Percentiles rank a stretch among this genome's conserved stretches.
phyloP scores from a whole-genome alignment of 2,329 filamentous ascomycete genomes.

The Leptographium procerum region DNA sequence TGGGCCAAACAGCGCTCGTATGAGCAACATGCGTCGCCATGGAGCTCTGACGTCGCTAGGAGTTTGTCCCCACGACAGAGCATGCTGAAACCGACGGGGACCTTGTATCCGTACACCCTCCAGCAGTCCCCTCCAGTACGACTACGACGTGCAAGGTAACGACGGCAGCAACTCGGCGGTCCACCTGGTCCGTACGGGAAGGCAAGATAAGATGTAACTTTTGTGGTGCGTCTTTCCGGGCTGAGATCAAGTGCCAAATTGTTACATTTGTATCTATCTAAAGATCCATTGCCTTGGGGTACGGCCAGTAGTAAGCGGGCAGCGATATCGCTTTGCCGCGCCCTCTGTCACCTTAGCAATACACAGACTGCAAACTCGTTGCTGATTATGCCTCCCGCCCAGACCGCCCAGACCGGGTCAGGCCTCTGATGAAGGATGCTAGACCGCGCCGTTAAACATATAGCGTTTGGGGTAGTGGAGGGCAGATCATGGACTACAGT shows the following conservation, averaged over 20 bases:
- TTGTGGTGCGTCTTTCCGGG: background rate
- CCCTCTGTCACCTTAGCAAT: background rate
- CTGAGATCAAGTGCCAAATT: background rate
- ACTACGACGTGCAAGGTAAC: background rate
- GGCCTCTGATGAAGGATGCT: background rate
- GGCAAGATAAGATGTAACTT: background rate
- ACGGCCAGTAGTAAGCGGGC: no score
- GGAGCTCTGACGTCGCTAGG: background rate
- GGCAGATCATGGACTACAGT: conserved; percentile 2
- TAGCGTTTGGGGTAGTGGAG: background rate
- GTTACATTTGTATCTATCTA: no score
- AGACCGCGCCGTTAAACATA: background rate
- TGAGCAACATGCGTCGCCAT: background rate
- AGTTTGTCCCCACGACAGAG: background rate
- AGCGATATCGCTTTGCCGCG: no score
- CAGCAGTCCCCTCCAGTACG: background rate
- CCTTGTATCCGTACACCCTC: background rate
- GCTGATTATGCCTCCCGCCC: background rate
- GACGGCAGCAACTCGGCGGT: background rate
- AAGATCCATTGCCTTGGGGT: no score
- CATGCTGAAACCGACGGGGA: background rate
- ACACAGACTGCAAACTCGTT: background rate
- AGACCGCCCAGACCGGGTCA: background rate
- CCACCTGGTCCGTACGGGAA: no score
- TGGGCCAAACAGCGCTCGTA: background rate